Conservation (phyloP, 495 filamentous ascomycete genomes). For the Elasticomyces elasticus region DNA sequence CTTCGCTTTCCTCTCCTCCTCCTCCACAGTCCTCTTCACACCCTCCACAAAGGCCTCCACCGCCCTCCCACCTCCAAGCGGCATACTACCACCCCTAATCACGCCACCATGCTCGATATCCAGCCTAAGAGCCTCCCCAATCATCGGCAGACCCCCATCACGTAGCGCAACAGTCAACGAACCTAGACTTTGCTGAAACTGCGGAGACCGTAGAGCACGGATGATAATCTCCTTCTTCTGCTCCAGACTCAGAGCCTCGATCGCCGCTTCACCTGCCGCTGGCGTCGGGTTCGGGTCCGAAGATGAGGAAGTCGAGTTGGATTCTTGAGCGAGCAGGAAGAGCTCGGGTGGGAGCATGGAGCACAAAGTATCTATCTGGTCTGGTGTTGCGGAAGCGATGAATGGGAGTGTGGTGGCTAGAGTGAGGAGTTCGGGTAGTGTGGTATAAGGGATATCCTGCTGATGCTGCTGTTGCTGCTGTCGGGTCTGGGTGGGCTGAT, state of each 20-base stretch:
- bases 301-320: slow-evolving; percentile 36
- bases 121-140: slow-evolving; percentile 76
- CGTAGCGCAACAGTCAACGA: slow-evolving; percentile 78
- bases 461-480: slow-evolving; percentile 29
- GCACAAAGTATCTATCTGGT: slow-evolving; percentile 63
- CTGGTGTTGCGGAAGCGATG: slow-evolving; percentile 53
- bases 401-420: slow-evolving; percentile 65
- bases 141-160: slow-evolving; percentile 84
- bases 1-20: slow-evolving; percentile 35
- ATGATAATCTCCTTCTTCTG: slow-evolving; percentile 76
- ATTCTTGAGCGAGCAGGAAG: slow-evolving; percentile 62
- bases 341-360: slow-evolving; percentile 64
- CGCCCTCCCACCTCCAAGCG: slow-evolving; percentile 78
- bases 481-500: slow-evolving; percentile 35
- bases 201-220: slow-evolving; percentile 79
- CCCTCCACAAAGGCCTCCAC: slow-evolving; percentile 86
- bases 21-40: slow-evolving; percentile 64
- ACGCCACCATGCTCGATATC: slow-evolving; percentile 73
- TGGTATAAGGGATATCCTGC: slow-evolving; percentile 67
- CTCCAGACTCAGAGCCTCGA: slow-evolving; percentile 58
- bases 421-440: slow-evolving; percentile 76
- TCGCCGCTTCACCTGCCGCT: slow-evolving; percentile 57
- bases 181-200: slow-evolving; percentile 76
- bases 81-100: slow-evolving; percentile 60
- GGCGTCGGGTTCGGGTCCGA: slow-evolving; percentile 52